Evolutionary conservation across 208 protist species (phyloP).

Genomic region (Wallacemonas rigidus): DNA sequence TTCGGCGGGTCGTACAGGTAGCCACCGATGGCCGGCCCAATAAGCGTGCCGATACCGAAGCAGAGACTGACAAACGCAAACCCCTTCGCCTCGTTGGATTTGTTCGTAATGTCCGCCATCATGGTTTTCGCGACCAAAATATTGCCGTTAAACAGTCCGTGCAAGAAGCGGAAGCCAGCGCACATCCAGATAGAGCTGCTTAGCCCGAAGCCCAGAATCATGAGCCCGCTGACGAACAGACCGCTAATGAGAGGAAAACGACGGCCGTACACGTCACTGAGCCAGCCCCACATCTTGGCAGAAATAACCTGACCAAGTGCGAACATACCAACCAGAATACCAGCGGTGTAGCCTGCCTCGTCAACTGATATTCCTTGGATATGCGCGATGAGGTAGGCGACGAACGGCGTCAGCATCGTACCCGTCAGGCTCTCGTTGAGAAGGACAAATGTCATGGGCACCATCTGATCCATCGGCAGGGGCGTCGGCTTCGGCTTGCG

Average conservation of each 20-base stretch:
- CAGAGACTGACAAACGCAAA: conserved; percentile 96
- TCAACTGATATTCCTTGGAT: conserved; percentile 35
- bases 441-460: conserved; percentile 57
- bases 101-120: conserved; percentile 77
- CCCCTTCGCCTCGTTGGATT: conserved; percentile 69
- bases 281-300: conserved; percentile 51
- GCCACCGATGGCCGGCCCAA: conserved; percentile 63
- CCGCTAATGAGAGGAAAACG: conserved; percentile 51
- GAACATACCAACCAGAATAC: conserved; percentile 47
- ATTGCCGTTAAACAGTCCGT: conserved; percentile 78
- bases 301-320: conserved; percentile 66
- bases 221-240: conserved; percentile 60
- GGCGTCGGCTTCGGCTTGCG: conserved; percentile 38
- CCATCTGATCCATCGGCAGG: conserved; percentile 56
- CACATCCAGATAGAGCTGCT: conserved; percentile 53
- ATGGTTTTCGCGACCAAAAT: conserved; percentile 82
- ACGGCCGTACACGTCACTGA: conserved; percentile 71
- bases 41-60: conserved; percentile 53
- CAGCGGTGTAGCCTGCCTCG: conserved; percentile 62
- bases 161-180: conserved; percentile 55
- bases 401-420: conserved; percentile 67
- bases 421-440: conserved; percentile 64
- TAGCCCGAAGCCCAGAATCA: conserved; percentile 73
- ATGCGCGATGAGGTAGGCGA: conserved; percentile 50
- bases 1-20: conserved; percentile 64